These are phyloP conservation scores for Debaryomyces udenii DNA, from an alignment of 1,139 yeast genomes.

Conservation along the genomic window DNA sequence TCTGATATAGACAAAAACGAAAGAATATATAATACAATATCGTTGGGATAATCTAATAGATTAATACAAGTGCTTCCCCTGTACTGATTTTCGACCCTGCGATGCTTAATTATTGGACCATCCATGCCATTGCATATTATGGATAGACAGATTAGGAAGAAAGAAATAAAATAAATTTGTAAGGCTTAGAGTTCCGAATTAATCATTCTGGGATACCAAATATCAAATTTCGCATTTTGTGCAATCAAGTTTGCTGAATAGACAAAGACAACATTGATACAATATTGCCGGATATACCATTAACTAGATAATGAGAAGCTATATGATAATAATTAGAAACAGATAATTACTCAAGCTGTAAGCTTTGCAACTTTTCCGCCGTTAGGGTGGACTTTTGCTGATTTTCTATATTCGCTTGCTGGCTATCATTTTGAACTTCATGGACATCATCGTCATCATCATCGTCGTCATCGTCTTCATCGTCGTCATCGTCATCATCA, in stretches of 20 bases:
- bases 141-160: no score
- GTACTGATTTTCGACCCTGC: background rate
- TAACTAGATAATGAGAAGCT: background rate
- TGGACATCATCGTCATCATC: conserved; percentile 33
- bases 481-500: conserved; percentile 50
- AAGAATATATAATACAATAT: conserved; percentile 17
- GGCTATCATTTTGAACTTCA: conserved; percentile 12
- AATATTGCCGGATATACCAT: background rate
- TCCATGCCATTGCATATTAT: background rate
- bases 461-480: conserved; percentile 46
- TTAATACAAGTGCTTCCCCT: conserved; percentile 5
- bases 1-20: conserved; percentile 18
- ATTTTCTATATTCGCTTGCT: conserved; percentile 5
- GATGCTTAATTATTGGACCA: background rate
- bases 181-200: no score
- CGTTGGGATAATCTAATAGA: conserved; percentile 16
- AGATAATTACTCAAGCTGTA: conserved; percentile 4
- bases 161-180: no score
- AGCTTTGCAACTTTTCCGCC: background rate
- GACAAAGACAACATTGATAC: no score
- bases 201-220: no score
- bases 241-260: no score
- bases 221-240: no score
- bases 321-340: background rate
- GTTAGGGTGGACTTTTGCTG: background rate